phyloP scores from a whole-genome alignment of 495 filamentous ascomycete species.

The Daldinia loculata region DNA sequence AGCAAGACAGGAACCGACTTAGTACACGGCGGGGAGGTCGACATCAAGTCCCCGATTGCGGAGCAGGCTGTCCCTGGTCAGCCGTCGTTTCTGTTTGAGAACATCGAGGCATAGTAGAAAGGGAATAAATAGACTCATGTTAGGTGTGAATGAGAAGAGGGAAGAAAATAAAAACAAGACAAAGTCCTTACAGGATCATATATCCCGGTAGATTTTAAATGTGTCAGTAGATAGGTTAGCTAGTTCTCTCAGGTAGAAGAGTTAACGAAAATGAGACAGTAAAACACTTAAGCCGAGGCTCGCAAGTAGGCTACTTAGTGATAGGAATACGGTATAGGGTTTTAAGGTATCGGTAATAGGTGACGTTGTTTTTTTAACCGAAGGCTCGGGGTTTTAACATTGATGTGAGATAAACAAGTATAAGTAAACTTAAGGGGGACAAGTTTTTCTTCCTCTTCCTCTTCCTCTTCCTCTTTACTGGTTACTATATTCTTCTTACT shows the following conservation, averaged over 20 bases:
- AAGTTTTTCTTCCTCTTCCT: neutral
- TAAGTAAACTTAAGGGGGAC: neutral
- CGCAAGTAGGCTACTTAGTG: neutral
- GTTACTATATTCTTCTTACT: neutral
- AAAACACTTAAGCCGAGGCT: neutral
- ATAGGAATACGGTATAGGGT: neutral
- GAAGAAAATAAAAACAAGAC: neutral
- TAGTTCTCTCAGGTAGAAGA: neutral
- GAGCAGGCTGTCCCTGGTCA: slow-evolving; percentile 79
- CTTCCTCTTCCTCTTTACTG: neutral
- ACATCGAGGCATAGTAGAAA: slow-evolving; percentile 46
- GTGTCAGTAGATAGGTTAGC: neutral
- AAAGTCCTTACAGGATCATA: neutral
- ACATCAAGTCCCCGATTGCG: slow-evolving; percentile 64
- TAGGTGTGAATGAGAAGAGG: neutral
- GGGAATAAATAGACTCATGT: neutral
- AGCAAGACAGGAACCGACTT: slow-evolving; percentile 69
- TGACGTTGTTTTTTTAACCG: neutral
- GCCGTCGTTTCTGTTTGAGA: slow-evolving; percentile 81
- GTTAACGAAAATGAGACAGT: neutral
- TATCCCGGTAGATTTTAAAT: neutral
- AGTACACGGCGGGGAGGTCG: slow-evolving; percentile 61
- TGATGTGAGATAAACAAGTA: neutral
- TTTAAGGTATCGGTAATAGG: neutral
- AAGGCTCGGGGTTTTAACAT: neutral